Evolutionary conservation across 306 rosid genomes (phyloP), one percentile per base, ranked within the genome.

Genomic region (Begonia masoniana): DNA sequence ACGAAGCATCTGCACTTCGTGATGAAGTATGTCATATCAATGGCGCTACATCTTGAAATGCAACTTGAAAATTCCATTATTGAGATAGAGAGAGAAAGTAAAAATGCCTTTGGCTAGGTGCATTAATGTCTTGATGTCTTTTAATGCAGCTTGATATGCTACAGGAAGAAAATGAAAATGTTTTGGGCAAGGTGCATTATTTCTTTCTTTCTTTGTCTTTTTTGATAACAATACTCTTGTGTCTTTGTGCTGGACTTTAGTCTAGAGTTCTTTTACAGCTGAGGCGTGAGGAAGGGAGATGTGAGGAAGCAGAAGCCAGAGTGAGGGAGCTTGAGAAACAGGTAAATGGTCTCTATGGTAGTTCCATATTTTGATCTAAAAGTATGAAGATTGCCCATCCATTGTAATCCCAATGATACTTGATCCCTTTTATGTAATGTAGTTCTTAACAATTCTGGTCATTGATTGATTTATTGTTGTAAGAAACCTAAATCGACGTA

Each of bases 321-420:
- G 81, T 85, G 39, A 80, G 63, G 85, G 97, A 80, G 81, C 94
- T 89, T 66, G 82, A 82, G 77, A 89, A 89, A 66, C 97, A 89
- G 97, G 97, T 88, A 65, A 67, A 43, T 36, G 13, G 59, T 51
- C 53, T 57, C 4, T 64, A 52, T 72, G 50, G 49, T 59, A 19
- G 58, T 54, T 31, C 3, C 24, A 21, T 21, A 21, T 21, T 21
- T 21, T 21, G 24, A 21, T 21, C 24, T 21, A 21, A 21, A 21
- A 3, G n/a, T 21, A 21, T 21, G 24, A 21, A 21, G 24, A 21
- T 2, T 21, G 24, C 24, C 24, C 24, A 21, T 21, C 24, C 24
- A 21, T 21, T 21, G 24, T 21, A 21, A 2, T 21, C 39, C 39
- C 39, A 31, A 5, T 5, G 7, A 31, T 31, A 31, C 39, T 31